Evolutionary conservation across 163 green algal genomes (phyloP).

Genomic region (Chlorella variabilis): DNA sequence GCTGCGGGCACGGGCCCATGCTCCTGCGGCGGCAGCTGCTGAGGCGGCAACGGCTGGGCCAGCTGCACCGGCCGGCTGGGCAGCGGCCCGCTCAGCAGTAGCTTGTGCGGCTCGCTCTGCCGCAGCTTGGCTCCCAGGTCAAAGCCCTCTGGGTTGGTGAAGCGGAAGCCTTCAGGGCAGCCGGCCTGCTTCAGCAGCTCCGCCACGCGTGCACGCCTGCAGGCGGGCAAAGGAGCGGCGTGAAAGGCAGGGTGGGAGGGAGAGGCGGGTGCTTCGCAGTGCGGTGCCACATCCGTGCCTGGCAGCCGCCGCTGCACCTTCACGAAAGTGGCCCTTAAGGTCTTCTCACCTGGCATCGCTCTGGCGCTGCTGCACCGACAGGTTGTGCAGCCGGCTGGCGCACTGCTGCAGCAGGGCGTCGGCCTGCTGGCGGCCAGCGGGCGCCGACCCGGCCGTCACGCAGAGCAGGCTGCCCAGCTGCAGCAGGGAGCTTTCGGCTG

Average conservation of each 20-base stretch:
- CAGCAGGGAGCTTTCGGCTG: constrained; percentile 23
- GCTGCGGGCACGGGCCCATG: not conserved
- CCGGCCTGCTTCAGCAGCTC: constrained; percentile 24
- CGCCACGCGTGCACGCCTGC: constrained; percentile 6
- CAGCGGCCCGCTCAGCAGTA: not conserved
- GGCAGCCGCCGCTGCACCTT: no score
- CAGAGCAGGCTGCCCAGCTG: constrained; percentile 39
- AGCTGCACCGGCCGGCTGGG: constrained; percentile 3
- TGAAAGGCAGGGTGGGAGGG: not conserved
- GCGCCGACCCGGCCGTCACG: constrained; percentile 1
- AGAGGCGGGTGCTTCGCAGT: no score
- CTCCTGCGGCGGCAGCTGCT: not conserved
- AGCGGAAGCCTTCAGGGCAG: constrained; percentile 41
- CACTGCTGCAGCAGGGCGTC: constrained; percentile 35
- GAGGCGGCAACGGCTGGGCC: not conserved
- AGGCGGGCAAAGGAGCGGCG: no score
- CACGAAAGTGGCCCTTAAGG: no score
- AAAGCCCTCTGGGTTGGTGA: constrained; percentile 24
- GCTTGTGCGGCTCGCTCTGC: constrained; percentile 31
- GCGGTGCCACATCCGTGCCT: no score
- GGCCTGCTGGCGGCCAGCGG: not conserved
- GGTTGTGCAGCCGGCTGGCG: not conserved
- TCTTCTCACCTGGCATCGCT: constrained; percentile 26
- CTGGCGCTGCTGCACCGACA: constrained; percentile 1
- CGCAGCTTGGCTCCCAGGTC: constrained; percentile 19